Evolutionary conservation across 2,329 filamentous ascomycete genomes (phyloP), one percentile per base, ranked within the genome.

Genomic region (Colletotrichum tamarilloi): DNA sequence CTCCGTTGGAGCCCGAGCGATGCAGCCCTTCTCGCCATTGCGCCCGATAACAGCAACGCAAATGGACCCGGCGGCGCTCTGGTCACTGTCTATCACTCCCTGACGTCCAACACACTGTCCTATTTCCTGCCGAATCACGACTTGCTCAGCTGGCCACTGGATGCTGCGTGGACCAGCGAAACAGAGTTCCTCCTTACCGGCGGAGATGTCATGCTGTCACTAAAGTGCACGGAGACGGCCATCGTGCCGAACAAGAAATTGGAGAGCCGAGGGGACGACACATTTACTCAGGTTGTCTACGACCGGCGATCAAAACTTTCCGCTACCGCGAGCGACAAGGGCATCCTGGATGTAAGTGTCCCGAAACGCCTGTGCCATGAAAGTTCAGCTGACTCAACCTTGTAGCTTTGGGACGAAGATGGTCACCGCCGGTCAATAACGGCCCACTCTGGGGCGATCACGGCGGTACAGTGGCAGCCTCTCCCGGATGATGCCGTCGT

Each of bases 401-500:
- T 55, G 35, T 76, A 89, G 87, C 84, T 92, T 4, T 90, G 89
- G 88, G 86, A 90, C 71, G 85, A 85, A 69, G 80, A 82, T 26
- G 89, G 89, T 22, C 85, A 88, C 69, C 84, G 87, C 28, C 86
- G 86, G 65, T 87, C 88, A 52, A 90, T 92, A 68, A 85, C 86
- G 58, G 90, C 90, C 7, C 91, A 92, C 75, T 86, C 88, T 68
- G 89, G 89, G 24, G 80, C 86, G 28, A 87, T 92, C 65, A 91
- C 89, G 0, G 85, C 87, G 4, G 83, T 92, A 74, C 84, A 86
- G 72, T 92, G 90, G 90, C 91, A 92, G 76, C 90, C 91, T 12
- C 75, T 89, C 22, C 77, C 80, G 16, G 79, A 68, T 8, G 73
- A 76, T 24, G 26, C 66, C 8, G 62, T 79, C 2, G 68, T 77